phyloP scores from a whole-genome alignment of 345 rosid species.

The Raphanus sativus region DNA sequence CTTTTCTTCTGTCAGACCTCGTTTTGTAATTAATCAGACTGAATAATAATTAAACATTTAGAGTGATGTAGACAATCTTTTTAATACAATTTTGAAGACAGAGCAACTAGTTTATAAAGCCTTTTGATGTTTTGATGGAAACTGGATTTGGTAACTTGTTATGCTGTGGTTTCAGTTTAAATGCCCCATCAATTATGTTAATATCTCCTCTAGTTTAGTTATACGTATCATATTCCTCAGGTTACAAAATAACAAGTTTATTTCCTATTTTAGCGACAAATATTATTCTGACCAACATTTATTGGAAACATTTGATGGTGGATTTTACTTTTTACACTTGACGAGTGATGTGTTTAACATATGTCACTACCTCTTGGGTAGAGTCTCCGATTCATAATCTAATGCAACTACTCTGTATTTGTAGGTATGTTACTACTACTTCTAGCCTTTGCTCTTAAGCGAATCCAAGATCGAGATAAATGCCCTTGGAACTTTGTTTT shows the following conservation, averaged over 20 bases:
- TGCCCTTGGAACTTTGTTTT: too few species aligned
- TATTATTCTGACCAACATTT: neutral
- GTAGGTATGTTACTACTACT: too few species aligned
- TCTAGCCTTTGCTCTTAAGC: too few species aligned
- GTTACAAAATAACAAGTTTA: neutral
- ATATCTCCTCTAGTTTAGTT: neutral
- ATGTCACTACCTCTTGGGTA: too few species aligned
- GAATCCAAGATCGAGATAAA: too few species aligned
- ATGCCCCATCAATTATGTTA: neutral
- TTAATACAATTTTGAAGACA: neutral
- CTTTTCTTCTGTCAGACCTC: neutral
- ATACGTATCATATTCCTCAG: neutral
- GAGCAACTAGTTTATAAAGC: neutral
- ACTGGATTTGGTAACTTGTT: neutral
- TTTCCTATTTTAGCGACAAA: neutral
- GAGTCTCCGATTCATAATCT: too few species aligned
- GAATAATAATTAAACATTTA: constrained; percentile 11
- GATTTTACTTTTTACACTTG: too few species aligned
- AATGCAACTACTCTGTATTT: too few species aligned
- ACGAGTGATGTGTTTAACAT: too few species aligned
- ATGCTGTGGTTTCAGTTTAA: constrained; percentile 6
- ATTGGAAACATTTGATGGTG: neutral
- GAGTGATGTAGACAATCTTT: neutral
- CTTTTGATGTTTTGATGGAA: constrained; percentile 3
- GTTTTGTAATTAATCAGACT: constrained; percentile 15